Evolutionary conservation across 164 flowering plant genomes (phyloP).

Genomic region (Umbilicus rupestris): DNA sequence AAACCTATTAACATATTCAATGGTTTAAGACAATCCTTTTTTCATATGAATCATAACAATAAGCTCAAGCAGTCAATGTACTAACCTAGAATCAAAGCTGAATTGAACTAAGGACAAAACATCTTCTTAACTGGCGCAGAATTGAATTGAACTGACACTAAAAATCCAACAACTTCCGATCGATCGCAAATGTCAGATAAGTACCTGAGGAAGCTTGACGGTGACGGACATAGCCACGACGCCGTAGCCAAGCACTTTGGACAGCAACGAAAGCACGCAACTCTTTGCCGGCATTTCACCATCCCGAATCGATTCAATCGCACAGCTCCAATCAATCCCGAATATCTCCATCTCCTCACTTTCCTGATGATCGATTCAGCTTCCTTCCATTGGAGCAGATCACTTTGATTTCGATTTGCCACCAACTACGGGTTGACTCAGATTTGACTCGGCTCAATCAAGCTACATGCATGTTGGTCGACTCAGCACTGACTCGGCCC

Average conservation of each 20-base stretch:
- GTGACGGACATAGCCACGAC: constrained; percentile 94
- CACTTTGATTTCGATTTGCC: too few species aligned
- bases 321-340: constrained; percentile 79
- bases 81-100: too few species aligned
- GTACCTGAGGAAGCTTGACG: constrained; percentile 93
- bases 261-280: constrained; percentile 82
- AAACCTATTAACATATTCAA: too few species aligned
- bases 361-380: background rate
- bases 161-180: too few species aligned
- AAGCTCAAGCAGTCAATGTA: too few species aligned
- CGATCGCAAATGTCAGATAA: background rate
- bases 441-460: too few species aligned
- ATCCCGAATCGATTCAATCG: constrained; percentile 43
- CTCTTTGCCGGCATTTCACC: constrained; percentile 63
- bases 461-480: too few species aligned
- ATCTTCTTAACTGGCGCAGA: background rate
- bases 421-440: too few species aligned
- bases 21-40: too few species aligned
- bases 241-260: constrained; percentile 81
- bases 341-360: constrained; percentile 35
- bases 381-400: background rate
- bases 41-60: too few species aligned
- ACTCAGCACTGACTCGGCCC: too few species aligned
- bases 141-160: background rate
- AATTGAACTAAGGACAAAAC: too few species aligned